These are phyloP conservation scores for Aureobasidium zeae DNA, from an alignment of 2,329 filamentous ascomycete species.

Conservation along the genomic window DNA sequence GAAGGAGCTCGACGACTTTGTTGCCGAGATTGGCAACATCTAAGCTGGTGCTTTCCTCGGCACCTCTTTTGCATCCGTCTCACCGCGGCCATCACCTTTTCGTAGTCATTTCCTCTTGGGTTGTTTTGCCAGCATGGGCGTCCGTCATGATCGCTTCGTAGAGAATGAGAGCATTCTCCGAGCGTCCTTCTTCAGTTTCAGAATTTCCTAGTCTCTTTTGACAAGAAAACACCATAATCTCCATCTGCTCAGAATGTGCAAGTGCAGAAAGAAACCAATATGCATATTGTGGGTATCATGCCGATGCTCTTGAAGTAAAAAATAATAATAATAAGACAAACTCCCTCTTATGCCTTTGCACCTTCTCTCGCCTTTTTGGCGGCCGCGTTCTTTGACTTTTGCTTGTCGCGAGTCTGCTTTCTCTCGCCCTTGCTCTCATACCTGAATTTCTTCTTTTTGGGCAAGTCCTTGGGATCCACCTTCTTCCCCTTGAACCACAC, in stretches of 20 bases:
- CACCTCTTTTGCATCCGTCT: slow-evolving; percentile 5
- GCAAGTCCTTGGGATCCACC: slow-evolving; percentile 41
- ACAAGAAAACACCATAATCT: background rate
- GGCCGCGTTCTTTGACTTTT: slow-evolving; percentile 61
- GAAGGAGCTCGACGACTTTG: slow-evolving; percentile 87
- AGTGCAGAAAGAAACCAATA: too few species aligned
- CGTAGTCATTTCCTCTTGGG: slow-evolving; percentile 10
- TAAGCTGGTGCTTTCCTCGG: slow-evolving; percentile 39
- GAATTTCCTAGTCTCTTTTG: slow-evolving; percentile 11
- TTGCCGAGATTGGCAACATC: slow-evolving; percentile 86
- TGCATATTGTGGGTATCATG: slow-evolving; percentile 13
- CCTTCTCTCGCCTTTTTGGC: slow-evolving; percentile 54
- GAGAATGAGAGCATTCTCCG: slow-evolving; percentile 15
- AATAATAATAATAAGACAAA: too few species aligned
- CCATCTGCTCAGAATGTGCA: too few species aligned
- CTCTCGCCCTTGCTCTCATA: slow-evolving; percentile 86
- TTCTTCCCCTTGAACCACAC: slow-evolving; percentile 37
- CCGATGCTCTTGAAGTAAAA: slow-evolving; percentile 7
- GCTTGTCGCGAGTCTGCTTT: slow-evolving; percentile 50
- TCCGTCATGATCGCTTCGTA: slow-evolving; percentile 15
- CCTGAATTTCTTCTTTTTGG: slow-evolving; percentile 81
- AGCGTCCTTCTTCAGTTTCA: slow-evolving; percentile 12
- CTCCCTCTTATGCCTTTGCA: too few species aligned
- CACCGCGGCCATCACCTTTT: slow-evolving; percentile 6
- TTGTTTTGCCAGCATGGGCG: slow-evolving; percentile 15